phyloP scores from a whole-genome alignment of 345 rosid genomes.

The Gossypium thurberi region DNA sequence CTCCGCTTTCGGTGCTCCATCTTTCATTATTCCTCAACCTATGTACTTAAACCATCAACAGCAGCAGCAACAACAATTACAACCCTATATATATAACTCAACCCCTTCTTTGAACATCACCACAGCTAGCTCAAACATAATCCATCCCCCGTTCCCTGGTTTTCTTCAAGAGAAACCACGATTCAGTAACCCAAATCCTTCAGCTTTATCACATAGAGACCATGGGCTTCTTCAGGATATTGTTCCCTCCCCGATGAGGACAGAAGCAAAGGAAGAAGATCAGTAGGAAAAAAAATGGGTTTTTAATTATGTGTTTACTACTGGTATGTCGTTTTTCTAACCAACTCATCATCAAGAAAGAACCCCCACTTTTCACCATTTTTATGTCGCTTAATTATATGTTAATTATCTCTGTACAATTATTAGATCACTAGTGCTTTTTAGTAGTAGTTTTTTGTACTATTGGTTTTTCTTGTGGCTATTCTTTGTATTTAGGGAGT shows the following conservation, averaged over 20 bases:
- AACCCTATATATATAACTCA: constrained; percentile 28
- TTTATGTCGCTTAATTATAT: neutral
- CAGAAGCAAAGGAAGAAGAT: constrained; percentile 32
- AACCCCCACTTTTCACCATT: neutral
- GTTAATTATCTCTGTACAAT: neutral
- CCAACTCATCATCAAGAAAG: constrained; percentile 1
- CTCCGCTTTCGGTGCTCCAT: constrained; percentile 23
- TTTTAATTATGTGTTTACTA: constrained; percentile 1
- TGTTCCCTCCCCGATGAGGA: constrained; percentile 62
- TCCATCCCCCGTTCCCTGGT: constrained; percentile 20
- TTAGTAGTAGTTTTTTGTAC: constrained; percentile 5
- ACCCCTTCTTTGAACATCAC: constrained; percentile 30
- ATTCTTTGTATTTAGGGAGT: constrained; percentile 24
- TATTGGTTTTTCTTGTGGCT: constrained; percentile 9
- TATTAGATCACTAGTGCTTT: neutral
- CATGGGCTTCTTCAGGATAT: constrained; percentile 94
- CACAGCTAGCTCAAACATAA: constrained; percentile 21
- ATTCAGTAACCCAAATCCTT: constrained; percentile 2
- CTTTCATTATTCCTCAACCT: constrained; percentile 45
- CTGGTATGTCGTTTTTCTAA: constrained; percentile 36
- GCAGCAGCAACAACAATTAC: constrained; percentile 19
- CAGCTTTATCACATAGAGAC: constrained; percentile 43
- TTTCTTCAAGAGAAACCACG: constrained; percentile 30
- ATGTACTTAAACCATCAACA: constrained; percentile 26
- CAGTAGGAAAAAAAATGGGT: neutral